Evolutionary conservation across 305 asterid genomes (phyloP), one percentile per base, ranked within the genome.

Genomic region (Fraxinus paxiana): DNA sequence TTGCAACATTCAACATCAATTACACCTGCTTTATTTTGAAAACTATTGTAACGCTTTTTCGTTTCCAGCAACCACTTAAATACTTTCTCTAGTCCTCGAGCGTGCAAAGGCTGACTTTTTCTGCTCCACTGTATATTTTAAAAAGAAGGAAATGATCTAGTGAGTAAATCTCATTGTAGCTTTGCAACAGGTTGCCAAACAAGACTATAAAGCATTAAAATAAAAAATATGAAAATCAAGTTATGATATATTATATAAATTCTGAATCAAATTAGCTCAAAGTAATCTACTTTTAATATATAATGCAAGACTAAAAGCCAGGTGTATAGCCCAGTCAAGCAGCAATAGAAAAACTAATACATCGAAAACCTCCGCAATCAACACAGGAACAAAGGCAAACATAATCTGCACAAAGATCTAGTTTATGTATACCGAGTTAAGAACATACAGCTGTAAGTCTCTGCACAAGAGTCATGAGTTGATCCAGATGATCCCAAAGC

Each of bases 91-190:
- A 92, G 84, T 86, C 97, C 98, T 89, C 87, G 91, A n/a, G 90
- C 92, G 87, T 95, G 97, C 93, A 95, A 84, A 84, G 88, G 77
- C 77, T 97, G 92, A 82, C 98, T 90, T 90, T 91, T 95, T 84
- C 88, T 89, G 94, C 92, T 92, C 98, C 98, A 95, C 98, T 95
- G 91, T 75, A 82, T 41, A 38, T 10, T 67, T 73, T n/a, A 86
- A 79, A 61, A 8, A 38, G 73, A 18, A 12, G 24, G 28, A 65
- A 17, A 77, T 22, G 24, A 17, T 35, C 69, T 28, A 79, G 51
- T 72, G 15, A 87, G 38, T 24, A 24, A 24, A 63, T 63, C 35
- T 63, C 35, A 63, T 22, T 63, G 74, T 74, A 75, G 76, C 79
- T 38, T 78, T 22, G 33, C 48, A 82, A 77, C 31, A 81, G 30